Conservation (phyloP, 2,329 filamentous ascomycete genomes). For the Venturia oleaginea region DNA sequence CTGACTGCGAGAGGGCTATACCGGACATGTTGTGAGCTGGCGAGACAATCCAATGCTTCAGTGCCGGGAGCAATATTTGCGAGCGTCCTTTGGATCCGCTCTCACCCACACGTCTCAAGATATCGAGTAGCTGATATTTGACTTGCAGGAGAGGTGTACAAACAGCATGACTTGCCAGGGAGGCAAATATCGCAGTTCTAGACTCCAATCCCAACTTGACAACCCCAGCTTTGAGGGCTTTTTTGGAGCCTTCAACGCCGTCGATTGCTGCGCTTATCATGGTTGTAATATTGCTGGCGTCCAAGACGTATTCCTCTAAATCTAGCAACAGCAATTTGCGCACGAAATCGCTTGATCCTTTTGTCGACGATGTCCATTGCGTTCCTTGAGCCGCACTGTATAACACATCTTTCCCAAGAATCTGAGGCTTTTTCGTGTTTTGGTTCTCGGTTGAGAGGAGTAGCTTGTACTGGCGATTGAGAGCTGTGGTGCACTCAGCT, state of each 20-base stretch:
- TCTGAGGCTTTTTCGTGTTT: background rate
- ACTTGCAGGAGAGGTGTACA: conserved; percentile 58
- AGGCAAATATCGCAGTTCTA: conserved; percentile 58
- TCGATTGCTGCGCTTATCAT: conserved; percentile 54
- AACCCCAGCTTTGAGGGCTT: conserved; percentile 17
- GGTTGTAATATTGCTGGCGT: conserved; percentile 59
- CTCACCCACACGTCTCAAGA: conserved; percentile 64
- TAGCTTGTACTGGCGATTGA: conserved; percentile 18
- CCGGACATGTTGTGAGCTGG: conserved; percentile 40
- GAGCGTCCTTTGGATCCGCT: conserved; percentile 64
- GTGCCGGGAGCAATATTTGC: conserved; percentile 64
- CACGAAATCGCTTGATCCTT: conserved; percentile 34
- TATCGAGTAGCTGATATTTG: conserved; percentile 62
- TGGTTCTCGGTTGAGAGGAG: background rate
- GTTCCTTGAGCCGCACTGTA: conserved; percentile 8
- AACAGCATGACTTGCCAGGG: conserved; percentile 64
- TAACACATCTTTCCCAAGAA: conserved; percentile 11
- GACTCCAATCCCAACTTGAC: conserved; percentile 53
- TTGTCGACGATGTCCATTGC: conserved; percentile 14
- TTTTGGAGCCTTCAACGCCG: conserved; percentile 26
- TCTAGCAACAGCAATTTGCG: conserved; percentile 50
- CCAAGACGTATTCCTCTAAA: conserved; percentile 79
- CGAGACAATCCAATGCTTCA: conserved; percentile 59
- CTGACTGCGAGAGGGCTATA: conserved; percentile 39
- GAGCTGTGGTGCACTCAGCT: conserved; percentile 48